Evolutionary conservation across 2,329 filamentous ascomycete species (phyloP).

Genomic region (Neobulgaria alba): DNA sequence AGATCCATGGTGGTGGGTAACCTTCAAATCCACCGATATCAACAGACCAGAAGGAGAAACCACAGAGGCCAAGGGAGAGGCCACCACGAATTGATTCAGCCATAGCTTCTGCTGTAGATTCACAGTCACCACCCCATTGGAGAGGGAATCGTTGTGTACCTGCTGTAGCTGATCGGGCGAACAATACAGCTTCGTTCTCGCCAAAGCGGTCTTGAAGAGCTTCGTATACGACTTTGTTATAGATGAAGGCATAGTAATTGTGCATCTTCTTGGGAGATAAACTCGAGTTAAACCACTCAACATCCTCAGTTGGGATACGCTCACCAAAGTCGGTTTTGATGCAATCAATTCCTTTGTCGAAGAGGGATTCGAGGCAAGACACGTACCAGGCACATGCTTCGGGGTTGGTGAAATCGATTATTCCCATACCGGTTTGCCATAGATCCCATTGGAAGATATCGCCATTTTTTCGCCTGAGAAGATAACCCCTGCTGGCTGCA

Average conservation of each 20-base stretch:
- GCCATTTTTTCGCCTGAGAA: slow-evolving; percentile 49
- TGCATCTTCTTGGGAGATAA: slow-evolving; percentile 49
- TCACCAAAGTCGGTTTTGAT: slow-evolving; percentile 60
- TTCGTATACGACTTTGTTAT: slow-evolving; percentile 52
- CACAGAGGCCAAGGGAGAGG: slow-evolving; percentile 45
- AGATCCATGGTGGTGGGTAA: slow-evolving; percentile 46
- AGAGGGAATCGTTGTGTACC: slow-evolving; percentile 51
- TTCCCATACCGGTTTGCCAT: slow-evolving; percentile 56
- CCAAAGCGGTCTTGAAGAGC: slow-evolving; percentile 41
- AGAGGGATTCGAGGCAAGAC: slow-evolving; percentile 42
- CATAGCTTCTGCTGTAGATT: slow-evolving; percentile 53
- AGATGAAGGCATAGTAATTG: slow-evolving; percentile 54
- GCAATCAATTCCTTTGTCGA: slow-evolving; percentile 50
- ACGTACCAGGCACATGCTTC: slow-evolving; percentile 47
- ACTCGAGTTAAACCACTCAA: slow-evolving; percentile 43
- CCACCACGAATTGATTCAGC: slow-evolving; percentile 53
- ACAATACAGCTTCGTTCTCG: slow-evolving; percentile 44
- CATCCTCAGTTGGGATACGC: slow-evolving; percentile 46
- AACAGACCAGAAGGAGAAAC: slow-evolving; percentile 52
- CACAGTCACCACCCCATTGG: slow-evolving; percentile 55
- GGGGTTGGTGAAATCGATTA: slow-evolving; percentile 56
- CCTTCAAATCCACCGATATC: slow-evolving; percentile 58
- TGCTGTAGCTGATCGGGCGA: slow-evolving; percentile 49
- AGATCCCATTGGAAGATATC: slow-evolving; percentile 56
- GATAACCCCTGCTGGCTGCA: slow-evolving; percentile 47